Base-by-base conservation (phyloP, 2,329 filamentous ascomycete genomes). In the Rhynchosporium graminicola region DNA sequence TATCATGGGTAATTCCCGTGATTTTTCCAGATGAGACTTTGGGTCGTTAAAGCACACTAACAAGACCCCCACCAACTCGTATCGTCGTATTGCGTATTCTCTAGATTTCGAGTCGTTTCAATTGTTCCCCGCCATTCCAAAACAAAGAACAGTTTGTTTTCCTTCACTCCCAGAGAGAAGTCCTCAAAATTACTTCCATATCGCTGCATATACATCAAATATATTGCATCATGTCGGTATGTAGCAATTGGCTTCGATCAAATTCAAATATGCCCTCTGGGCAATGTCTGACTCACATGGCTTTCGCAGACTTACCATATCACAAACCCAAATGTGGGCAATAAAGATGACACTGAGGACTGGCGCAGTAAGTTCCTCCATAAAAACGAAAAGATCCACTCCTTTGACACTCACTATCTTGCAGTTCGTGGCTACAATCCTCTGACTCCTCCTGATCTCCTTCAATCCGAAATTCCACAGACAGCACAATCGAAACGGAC, bases 381-480 rank as follows among this genome's bases (percentile, higher is more conserved):
- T 15, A n/a, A 9, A 26, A 46, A 20, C 2, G 2, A 10, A 33
- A 33, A 31, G 43, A 4, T 4, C 12, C 28, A 29, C 31, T n/a
- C 26, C 12, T 36, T 54, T 65, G 63, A 64, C 71, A 67, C 63
- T 38, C 71, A 67, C 63, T 38, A 29, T 7, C 7, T 31, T 56
- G 57, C 67, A 91, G 89, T 92, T 77, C 88, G 89, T 66, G 94
- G 94, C 71, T 94, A 96, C 83, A 97, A 96, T 76, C 94, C 91
- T 72, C 82, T 99, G 69, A 97, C 92, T 13, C 88, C 95, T 6
- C 95, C 95, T 65, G 91, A 97, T 74, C 87, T 99, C 67, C 91
- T 99, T 64, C 94, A 98, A 77, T 90, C 94, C 82, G 93, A 98
- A 77, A 94, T 99, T 72, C 80, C 83, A 40, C 83, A 86, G 68